These are phyloP conservation scores for Puccinia novopanici DNA, from an alignment of 1,284 basidiomycete species.

Conservation along the genomic window DNA sequence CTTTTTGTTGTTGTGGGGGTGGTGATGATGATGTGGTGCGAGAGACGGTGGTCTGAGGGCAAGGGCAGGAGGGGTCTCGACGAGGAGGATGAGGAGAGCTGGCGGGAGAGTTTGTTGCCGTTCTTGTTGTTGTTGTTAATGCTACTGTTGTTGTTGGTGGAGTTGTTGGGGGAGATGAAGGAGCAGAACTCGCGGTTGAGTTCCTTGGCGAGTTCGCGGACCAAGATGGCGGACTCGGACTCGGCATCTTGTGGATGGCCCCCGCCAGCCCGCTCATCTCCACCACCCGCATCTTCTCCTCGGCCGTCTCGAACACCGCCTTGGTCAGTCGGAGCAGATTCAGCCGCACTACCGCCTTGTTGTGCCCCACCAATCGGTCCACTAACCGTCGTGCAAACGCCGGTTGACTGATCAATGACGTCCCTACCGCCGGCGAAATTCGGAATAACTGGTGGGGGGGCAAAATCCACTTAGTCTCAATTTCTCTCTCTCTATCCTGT, in stretches of 20 bases:
- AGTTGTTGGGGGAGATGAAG: background rate
- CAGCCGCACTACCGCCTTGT: conserved; percentile 82
- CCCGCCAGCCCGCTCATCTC: conserved; percentile 75
- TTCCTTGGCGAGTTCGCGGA: conserved; percentile 81
- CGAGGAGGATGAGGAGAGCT: background rate
- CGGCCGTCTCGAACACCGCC: conserved; percentile 82
- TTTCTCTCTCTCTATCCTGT: too few relatives aligned
- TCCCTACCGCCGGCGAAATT: conserved; percentile 72
- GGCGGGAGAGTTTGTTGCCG: background rate
- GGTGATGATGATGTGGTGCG: background rate
- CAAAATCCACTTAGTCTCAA: background rate
- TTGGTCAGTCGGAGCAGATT: conserved; percentile 83
- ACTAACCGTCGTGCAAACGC: conserved; percentile 83
- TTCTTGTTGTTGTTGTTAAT: too few relatives aligned
- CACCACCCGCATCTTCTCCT: conserved; percentile 77
- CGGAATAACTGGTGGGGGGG: conserved; percentile 69
- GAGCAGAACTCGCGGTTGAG: conserved; percentile 60
- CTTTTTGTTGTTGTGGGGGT: background rate
- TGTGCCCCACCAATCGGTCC: conserved; percentile 70
- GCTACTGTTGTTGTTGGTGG: background rate
- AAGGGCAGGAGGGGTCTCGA: too few relatives aligned
- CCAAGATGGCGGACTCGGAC: conserved; percentile 81
- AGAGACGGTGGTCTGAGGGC: background rate
- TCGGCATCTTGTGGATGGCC: conserved; percentile 74
- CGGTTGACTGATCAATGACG: conserved; percentile 72